phyloP scores from a whole-genome alignment of 1,284 basidiomycete genomes.

The Ceratobasidium sp. region DNA sequence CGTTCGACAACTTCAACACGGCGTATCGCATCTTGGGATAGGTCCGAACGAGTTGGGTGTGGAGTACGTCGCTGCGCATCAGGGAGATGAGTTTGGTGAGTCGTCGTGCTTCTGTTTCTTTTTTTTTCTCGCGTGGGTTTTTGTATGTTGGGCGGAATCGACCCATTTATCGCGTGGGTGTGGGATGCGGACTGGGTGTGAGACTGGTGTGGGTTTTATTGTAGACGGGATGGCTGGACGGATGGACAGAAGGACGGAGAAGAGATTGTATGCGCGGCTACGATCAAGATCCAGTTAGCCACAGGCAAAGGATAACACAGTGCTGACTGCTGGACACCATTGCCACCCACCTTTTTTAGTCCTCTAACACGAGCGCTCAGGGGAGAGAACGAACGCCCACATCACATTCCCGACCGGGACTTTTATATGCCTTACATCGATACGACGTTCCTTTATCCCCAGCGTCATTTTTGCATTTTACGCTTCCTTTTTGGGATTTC shows the following conservation, averaged over 20 bases:
- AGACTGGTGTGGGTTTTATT: too few relatives aligned
- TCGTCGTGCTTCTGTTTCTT: slow-evolving; percentile 48
- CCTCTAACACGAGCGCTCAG: background rate
- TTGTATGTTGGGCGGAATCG: too few relatives aligned
- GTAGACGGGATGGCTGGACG: too few relatives aligned
- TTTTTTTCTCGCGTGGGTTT: too few relatives aligned
- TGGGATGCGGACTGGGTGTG: too few relatives aligned
- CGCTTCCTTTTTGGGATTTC: slow-evolving; percentile 15
- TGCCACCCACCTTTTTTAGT: slow-evolving; percentile 32
- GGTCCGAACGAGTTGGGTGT: slow-evolving; percentile 65
- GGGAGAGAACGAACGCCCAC: background rate
- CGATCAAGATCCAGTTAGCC: too few relatives aligned
- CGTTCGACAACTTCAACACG: slow-evolving; percentile 40
- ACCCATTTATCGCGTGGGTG: too few relatives aligned
- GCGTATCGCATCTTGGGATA: slow-evolving; percentile 56
- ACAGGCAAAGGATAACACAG: slow-evolving; percentile 3
- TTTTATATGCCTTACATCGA: slow-evolving; percentile 11
- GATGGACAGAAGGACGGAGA: too few relatives aligned
- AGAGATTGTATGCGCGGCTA: background rate
- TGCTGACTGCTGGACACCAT: slow-evolving; percentile 4
- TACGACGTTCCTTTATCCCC: slow-evolving; percentile 1
- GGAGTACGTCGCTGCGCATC: slow-evolving; percentile 72
- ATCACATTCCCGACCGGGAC: background rate
- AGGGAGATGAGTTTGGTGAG: slow-evolving; percentile 80
- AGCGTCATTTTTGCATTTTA: background rate